Evolutionary conservation across 192 early-diverging fungal genomes (phyloP), one percentile per base, ranked within the genome.

Genomic region (Coemansia reversa): DNA sequence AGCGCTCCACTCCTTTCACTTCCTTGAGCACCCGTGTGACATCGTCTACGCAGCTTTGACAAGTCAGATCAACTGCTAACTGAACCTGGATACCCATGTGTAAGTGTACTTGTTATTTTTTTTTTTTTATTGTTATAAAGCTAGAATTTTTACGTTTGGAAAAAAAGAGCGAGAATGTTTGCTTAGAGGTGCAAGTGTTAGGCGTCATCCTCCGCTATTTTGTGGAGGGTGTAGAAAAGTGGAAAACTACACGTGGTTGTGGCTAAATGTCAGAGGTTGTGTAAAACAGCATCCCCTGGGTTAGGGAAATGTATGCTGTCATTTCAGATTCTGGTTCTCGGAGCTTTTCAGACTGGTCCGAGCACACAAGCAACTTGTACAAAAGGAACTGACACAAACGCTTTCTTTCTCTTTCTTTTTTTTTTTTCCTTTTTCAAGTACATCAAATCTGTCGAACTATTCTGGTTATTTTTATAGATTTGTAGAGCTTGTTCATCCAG

Each of bases 1-100:
- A 81, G n/a, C 76, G 74, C 35, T 80, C 82, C 42, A 94, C 81
- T 56, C 84, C 90, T 60, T 73, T 67, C 35, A 84, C 76, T 12
- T 54, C 33, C 29, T 65, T 57, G 3, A 93, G 84, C 9, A 88
- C 87, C 18, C 83, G 76, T 11, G 70, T 74, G 55, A 93, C 84
- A 56, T 87, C 84, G 28, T 88, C 66, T 0, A 89, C 91, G 62
- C 93, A 95, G 25, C 84, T 84, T 71, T 88, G 82, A 70, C 93
- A 95, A 18, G 89, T 87, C 89, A 95, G 88, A 74, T 93, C 86
- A 23, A 95, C 91, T 5, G 92, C 92, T 47, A 92, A 91, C 67
- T 95, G 90, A 2, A 90, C 85, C 82, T 88, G 65, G 62, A 78
- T 76, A 22, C 47, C 32, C 72, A 75, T 70, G 47, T 4, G 57